Percentiles rank a stretch among this genome's conserved stretches.
Evolutionary conservation across 1,284 basidiomycete genomes (phyloP).

Genomic region (Heterobasidion irregulare): DNA sequence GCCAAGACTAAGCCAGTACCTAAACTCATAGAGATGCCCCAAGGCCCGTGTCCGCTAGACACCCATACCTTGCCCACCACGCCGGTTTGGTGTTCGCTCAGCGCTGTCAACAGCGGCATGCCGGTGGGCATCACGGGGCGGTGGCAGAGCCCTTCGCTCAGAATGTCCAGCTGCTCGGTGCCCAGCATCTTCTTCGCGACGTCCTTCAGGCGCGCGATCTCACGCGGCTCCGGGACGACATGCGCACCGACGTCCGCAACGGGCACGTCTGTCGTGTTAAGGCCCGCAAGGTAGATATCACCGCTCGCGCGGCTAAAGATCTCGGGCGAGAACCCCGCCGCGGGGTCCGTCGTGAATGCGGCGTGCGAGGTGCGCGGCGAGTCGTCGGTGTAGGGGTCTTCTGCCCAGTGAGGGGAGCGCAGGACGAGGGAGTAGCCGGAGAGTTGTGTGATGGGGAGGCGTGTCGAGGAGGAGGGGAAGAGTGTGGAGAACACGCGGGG

Average conservation of each 20-base stretch:
- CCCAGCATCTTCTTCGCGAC: constrained; percentile 18
- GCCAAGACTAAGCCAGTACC: constrained; percentile 25
- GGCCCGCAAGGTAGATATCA: constrained; percentile 27
- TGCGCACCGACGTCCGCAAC: constrained; percentile 21
- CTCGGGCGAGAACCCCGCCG: constrained; percentile 23
- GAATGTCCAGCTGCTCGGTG: constrained; percentile 15
- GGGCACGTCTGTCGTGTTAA: constrained; percentile 20
- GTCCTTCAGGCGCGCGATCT: constrained; percentile 13
- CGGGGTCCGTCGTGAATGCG: constrained; percentile 22
- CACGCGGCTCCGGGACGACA: constrained; percentile 7
- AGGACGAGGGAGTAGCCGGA: constrained; percentile 23
- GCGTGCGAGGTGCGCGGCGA: constrained; percentile 21
- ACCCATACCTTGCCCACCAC: constrained; percentile 19
- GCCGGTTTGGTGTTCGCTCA: constrained; percentile 20
- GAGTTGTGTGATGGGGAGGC: constrained; percentile 22
- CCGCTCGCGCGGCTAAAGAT: constrained; percentile 21
- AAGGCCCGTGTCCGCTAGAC: constrained; percentile 27
- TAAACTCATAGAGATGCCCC: constrained; percentile 28
- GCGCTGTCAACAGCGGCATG: constrained; percentile 20
- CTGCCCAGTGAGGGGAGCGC: constrained; percentile 19
- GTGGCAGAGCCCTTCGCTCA: constrained; percentile 23
- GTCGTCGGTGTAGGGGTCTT: background rate
- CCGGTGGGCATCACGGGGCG: constrained; percentile 24
- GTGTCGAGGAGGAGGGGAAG: constrained; percentile 28
- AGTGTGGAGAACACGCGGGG: constrained; percentile 41